Conservation (phyloP, 83 land plant genomes). For the Thuja plicata region DNA sequence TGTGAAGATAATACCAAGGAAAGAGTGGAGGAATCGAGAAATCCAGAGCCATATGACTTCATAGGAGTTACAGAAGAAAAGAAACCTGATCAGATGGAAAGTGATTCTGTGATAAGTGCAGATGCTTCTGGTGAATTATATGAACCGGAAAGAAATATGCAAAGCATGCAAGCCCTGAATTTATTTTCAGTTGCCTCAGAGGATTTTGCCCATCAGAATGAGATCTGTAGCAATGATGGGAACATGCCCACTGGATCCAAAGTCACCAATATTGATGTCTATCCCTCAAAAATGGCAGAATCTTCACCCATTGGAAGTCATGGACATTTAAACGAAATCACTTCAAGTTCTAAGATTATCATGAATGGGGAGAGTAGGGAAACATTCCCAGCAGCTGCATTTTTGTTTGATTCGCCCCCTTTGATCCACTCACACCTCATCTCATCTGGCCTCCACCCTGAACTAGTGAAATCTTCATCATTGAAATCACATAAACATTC, state of each 20-base stretch:
- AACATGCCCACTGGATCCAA: background rate
- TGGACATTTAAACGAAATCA: background rate
- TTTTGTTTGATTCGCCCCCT: background rate
- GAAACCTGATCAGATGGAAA: background rate
- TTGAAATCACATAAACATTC: conserved; percentile 48
- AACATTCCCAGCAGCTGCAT: background rate
- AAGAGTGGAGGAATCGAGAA: conserved; percentile 2
- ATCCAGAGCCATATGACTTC: background rate
- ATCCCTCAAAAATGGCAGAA: background rate
- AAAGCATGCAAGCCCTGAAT: background rate
- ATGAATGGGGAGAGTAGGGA: background rate
- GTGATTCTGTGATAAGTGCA: background rate
- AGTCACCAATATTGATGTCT: background rate
- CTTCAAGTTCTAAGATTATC: background rate
- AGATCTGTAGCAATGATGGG: background rate
- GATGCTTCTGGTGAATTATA: background rate
- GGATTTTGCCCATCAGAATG: background rate
- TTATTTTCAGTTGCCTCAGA: background rate
- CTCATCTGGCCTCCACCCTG: conserved; percentile 33
- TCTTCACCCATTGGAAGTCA: background rate
- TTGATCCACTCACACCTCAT: background rate
- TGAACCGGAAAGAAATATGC: background rate
- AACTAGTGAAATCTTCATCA: conserved; percentile 58
- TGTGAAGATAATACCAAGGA: background rate
- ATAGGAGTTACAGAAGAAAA: background rate